Evolutionary conservation across 2,329 filamentous ascomycete species (phyloP), one percentile per base, ranked within the genome.

Genomic region (Aspergillus latus): DNA sequence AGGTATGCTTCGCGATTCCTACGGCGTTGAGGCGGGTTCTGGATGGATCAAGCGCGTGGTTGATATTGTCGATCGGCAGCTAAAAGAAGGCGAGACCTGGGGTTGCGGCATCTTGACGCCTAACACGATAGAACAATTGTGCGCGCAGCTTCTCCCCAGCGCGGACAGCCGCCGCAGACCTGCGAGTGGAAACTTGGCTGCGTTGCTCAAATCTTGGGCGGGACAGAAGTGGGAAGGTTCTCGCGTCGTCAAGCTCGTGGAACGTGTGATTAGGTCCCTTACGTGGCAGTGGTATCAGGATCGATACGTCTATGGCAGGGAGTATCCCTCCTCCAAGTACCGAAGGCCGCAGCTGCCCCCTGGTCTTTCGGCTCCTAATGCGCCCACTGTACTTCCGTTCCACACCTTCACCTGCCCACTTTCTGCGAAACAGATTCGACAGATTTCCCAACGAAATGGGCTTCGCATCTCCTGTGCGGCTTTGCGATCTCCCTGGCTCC

Each of bases 331-430:
- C 5, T 80, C 80, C 9, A 80, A 76, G 62, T 97, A 97, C 71
- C 76, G 78, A 34, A 81, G 94, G 50, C 89, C 90, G 9, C 86
- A 85, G 58, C 78, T 96, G 9, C 94, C 93, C 3, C 74, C 80
- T 2, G 82, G 82, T 42, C 79, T 99, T 32, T 83, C 88, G 0
- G 83, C 96, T 8, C 94, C 94, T 3, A 86, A 89, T 30, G 93
- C 94, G 4, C 94, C 94, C 2, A 99, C 94, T 0, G 92, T 99
- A 1, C 80, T 99, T 1, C 94, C 94, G 0, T 99, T 99, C 68
- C 94, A 99, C 72, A 97, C 94, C 0, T 99, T 99, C 68, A 99
- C 94, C 1, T 96, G 90, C 62, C 94, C 94, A 0, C 80, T 99
- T 62, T 92, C 90, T 5, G 92, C 94, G 4, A 91, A 89, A 70